Percentiles rank a stretch among this genome's conserved stretches.
Evolutionary conservation across 2,329 filamentous ascomycete species (phyloP).

Genomic region (Phyllosticta citribraziliensis): DNA sequence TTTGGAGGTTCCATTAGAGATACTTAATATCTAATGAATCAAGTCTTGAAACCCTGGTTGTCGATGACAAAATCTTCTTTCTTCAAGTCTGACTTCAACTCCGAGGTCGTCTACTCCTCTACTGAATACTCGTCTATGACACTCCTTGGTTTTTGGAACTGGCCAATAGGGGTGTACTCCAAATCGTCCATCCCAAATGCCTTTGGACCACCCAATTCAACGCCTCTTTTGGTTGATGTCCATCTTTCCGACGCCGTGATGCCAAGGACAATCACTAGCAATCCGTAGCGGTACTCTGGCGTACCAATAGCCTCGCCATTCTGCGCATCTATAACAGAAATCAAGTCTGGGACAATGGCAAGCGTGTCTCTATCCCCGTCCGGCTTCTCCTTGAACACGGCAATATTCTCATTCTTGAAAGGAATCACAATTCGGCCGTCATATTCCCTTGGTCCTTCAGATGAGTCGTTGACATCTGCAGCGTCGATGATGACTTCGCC

Average conservation of each 20-base stretch:
- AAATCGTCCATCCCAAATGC: constrained; percentile 41
- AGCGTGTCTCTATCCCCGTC: constrained; percentile 26
- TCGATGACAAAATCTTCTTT: background rate
- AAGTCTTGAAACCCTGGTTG: background rate
- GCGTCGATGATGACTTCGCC: constrained; percentile 29
- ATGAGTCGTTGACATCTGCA: constrained; percentile 14
- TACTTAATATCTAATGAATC: background rate
- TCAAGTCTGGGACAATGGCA: constrained; percentile 34
- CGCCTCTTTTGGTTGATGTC: constrained; percentile 39
- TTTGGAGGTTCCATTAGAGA: too few relatives aligned
- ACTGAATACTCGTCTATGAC: constrained; percentile 41
- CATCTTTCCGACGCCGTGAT: constrained; percentile 46
- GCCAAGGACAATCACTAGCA: constrained; percentile 43
- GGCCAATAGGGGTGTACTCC: constrained; percentile 41
- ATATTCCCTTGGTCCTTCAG: background rate
- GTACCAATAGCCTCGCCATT: constrained; percentile 43
- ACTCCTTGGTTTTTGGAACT: constrained; percentile 41
- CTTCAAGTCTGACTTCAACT: too few relatives aligned
- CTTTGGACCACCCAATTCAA: constrained; percentile 42
- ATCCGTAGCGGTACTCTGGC: constrained; percentile 46
- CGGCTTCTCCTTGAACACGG: constrained; percentile 17
- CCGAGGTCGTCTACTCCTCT: background rate
- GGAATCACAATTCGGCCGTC: constrained; percentile 13
- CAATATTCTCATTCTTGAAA: constrained; percentile 23
- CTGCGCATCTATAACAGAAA: constrained; percentile 37